Evolutionary conservation across 2,329 filamentous ascomycete species (phyloP), one percentile per base, ranked within the genome.

Genomic region (Penicillium occitanis): DNA sequence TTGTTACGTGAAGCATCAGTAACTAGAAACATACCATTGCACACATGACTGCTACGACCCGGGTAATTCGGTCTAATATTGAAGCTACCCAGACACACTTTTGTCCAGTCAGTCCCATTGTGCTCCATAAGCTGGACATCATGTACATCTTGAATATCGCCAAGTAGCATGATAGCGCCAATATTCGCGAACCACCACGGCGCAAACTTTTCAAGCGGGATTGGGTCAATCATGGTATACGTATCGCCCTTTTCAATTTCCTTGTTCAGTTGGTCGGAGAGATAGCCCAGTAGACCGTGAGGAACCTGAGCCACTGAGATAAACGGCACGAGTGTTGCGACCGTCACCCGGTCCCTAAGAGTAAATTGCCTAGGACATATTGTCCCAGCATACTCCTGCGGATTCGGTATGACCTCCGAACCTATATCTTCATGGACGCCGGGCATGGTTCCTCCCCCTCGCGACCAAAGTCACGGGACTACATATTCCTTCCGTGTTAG

Each of bases 11-110:
- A 85, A 13, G 88, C 88, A 73, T 90, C 88, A 10, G 90, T 92
- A 67, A 92, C 90, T 62, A 93, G 82, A 74, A 93, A 92, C 37
- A 89, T 90, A 66, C 87, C 80, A 85, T 90, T 87, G 82, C 92
- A 96, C 61, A 96, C 87, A 81, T 97, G 93, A 78, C 91, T 95
- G 80, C 91, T 95, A 66, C 93, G 86, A 58, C 93, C 93, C 0
- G 93, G 92, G 77, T 96, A 97, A 78, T 97, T 96, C 58, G 93
- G 92, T 81, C 95, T 93, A 83, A 96, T 91, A 80, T 95, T 96
- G 80, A 96, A 96, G 80, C 91, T 96, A 66, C 93, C 93, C 51
- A 97, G 82, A 73, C 92, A 96, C 72, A 90, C 85, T 73, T 88
- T 89, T 70, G 88, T 86, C 92, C 93, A 96, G 78, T 94, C 91